These are phyloP conservation scores for Volutella citrinella DNA, from an alignment of 2,329 filamentous ascomycete genomes.

Conservation along the genomic window DNA sequence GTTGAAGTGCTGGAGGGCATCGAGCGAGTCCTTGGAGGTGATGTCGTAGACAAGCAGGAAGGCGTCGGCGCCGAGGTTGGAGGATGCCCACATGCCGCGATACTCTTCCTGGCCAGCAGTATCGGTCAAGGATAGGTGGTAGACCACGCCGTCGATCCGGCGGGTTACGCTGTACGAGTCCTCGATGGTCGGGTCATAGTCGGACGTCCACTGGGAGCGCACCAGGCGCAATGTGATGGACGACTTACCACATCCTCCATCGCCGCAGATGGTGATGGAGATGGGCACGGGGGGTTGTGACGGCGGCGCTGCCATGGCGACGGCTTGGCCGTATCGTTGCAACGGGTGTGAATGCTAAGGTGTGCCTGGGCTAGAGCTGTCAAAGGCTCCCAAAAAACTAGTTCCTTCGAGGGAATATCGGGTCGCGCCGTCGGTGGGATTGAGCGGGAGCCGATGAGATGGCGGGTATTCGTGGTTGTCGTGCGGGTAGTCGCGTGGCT, in stretches of 20 bases:
- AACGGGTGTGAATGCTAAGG: no score
- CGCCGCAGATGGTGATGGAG: conserved; percentile 80
- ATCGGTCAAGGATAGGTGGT: conserved; percentile 77
- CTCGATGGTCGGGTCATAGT: conserved; percentile 78
- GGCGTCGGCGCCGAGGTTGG: conserved; percentile 75
- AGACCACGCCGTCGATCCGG: conserved; percentile 74
- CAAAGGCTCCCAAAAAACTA: no score
- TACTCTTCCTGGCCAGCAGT: conserved; percentile 91
- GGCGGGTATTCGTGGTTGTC: no score
- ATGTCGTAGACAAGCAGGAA: conserved; percentile 90
- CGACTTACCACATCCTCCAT: conserved; percentile 81
- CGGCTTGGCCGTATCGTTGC: no score
- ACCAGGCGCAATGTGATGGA: conserved; percentile 82
- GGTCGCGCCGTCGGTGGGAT: no score
- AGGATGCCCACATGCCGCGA: conserved; percentile 78
- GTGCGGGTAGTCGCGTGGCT: no score
- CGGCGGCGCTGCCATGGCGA: conserved; percentile 17
- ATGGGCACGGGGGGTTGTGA: conserved; percentile 51
- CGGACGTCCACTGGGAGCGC: conserved; percentile 78
- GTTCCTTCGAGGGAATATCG: no score
- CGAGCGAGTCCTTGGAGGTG: conserved; percentile 65
- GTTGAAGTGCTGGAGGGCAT: conserved; percentile 74
- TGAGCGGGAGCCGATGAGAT: no score
- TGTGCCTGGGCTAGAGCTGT: no score
- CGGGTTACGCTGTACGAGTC: conserved; percentile 84